phyloP scores from a whole-genome alignment of 192 early-diverging fungal species.

The Gaertneriomyces sp. region DNA sequence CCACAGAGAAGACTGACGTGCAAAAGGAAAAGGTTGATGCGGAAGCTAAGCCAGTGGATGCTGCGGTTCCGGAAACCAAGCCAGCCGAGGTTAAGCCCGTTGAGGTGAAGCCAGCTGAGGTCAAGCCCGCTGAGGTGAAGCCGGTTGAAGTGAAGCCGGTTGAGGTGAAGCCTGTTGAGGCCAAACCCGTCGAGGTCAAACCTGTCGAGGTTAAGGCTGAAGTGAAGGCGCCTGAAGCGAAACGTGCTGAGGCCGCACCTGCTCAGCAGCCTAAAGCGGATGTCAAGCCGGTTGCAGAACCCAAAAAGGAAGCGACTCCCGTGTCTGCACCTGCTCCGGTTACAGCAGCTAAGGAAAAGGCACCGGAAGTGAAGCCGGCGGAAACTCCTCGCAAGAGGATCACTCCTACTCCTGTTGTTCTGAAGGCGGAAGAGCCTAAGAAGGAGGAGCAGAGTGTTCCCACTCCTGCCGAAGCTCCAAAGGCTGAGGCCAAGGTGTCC shows the following conservation, averaged over 20 bases:
- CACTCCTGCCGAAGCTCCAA: slow-evolving; percentile 10
- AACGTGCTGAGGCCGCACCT: neutral
- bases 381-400: slow-evolving; percentile 11
- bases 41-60: slow-evolving; percentile 2
- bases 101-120: slow-evolving; percentile 15
- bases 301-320: neutral
- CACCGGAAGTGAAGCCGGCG: neutral
- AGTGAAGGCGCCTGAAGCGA: neutral
- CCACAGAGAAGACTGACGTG: neutral
- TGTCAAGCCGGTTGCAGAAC: neutral
- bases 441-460: neutral
- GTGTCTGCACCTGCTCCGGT: neutral
- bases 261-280: neutral
- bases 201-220: neutral
- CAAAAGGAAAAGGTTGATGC: neutral
- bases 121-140: slow-evolving; percentile 19
- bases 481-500: slow-evolving; percentile 24
- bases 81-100: neutral
- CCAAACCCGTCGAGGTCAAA: slow-evolving; percentile 20
- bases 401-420: neutral
- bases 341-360: neutral
- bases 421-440: slow-evolving; percentile 8
- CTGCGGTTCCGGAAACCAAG: neutral
- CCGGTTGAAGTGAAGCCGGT: slow-evolving; percentile 16
- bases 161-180: slow-evolving; percentile 6